phyloP scores from a whole-genome alignment of 345 rosid genomes.

The Ceriops zippeliana region DNA sequence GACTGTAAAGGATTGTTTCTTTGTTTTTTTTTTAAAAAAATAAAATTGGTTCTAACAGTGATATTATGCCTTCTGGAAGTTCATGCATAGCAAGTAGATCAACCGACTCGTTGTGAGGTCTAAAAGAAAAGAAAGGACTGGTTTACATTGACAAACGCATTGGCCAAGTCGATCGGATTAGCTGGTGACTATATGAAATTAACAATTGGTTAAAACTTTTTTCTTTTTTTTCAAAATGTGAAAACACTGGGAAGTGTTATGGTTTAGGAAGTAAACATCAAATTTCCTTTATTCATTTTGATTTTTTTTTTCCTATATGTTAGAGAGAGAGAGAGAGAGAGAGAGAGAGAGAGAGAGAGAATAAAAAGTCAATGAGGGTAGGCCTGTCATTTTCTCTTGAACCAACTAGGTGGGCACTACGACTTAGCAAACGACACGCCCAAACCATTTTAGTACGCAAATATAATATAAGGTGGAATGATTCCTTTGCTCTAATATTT shows the following conservation, averaged over 20 bases:
- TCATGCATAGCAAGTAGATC: constrained; percentile 15
- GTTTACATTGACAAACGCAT: background rate
- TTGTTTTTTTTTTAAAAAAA: too few relatives aligned
- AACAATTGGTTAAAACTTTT: too few relatives aligned
- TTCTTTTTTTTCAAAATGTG: background rate
- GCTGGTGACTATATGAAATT: background rate
- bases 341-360: background rate
- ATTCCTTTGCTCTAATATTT: background rate
- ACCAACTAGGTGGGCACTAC: constrained; percentile 28
- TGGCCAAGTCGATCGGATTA: background rate
- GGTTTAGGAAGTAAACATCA: background rate
- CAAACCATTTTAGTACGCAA: background rate
- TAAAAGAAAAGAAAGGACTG: background rate
- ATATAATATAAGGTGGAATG: background rate
- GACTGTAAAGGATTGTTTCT: too few relatives aligned
- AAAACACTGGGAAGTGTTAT: background rate
- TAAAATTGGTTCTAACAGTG: background rate
- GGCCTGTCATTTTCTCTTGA: constrained; percentile 20
- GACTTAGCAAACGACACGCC: background rate
- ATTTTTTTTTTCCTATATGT: background rate
- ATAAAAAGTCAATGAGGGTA: constrained; percentile 29
- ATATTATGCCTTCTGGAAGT: constrained; percentile 24
- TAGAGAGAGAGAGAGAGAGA: background rate
- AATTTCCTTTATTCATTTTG: background rate
- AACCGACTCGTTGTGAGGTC: background rate